Base-by-base conservation (phyloP, 2,329 filamentous ascomycete species). In the Colletotrichum trifolii region DNA sequence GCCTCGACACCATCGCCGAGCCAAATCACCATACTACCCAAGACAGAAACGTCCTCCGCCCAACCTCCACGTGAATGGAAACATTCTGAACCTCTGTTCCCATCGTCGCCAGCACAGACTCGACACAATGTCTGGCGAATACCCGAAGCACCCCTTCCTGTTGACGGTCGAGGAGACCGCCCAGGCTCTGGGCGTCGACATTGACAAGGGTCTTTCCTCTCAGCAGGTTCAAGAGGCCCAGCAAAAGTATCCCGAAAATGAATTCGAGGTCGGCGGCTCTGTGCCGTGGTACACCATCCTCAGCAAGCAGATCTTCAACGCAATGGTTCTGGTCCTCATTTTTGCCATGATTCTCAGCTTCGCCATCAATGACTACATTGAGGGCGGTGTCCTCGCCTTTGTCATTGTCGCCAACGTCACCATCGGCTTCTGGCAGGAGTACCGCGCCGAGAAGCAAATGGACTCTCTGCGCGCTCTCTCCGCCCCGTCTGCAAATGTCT, bases 271-370 rank as follows among this genome's bases (percentile, higher is more conserved):
- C 17, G 89, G 84, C 17, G 87, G 85, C 35, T 86, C 86, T 35
- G 88, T 94, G 52, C 86, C 85, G 73, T 84, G 89, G 90, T 82
- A 89, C 71, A 94, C 89, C 71, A 92, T 94, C 46, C 79, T 94
- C 50, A 79, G 91, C 63, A 89, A 90, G 71, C 91, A 94, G 75
- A 76, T 93, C 25, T 86, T 89, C 73, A 94, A 94, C 81, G 91
- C 91, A 63, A 93, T 93, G 91, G 91, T 91, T 61, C 77, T 93
- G 71, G 89, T 93, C 53, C 85, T 95, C 55, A 82, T 92, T 58
- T 90, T 94, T 71, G 91, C 91, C 71, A 93, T 94, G 89, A 89
- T 87, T 49, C 83, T 89, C 45, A 88, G 86, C 66, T 91, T 90
- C 74, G 87, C 84, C 67, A 89, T 91, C 67, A 77, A 83, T 48